Base-by-base conservation (phyloP, 805 yeast species). In the Candida patagonica region DNA sequence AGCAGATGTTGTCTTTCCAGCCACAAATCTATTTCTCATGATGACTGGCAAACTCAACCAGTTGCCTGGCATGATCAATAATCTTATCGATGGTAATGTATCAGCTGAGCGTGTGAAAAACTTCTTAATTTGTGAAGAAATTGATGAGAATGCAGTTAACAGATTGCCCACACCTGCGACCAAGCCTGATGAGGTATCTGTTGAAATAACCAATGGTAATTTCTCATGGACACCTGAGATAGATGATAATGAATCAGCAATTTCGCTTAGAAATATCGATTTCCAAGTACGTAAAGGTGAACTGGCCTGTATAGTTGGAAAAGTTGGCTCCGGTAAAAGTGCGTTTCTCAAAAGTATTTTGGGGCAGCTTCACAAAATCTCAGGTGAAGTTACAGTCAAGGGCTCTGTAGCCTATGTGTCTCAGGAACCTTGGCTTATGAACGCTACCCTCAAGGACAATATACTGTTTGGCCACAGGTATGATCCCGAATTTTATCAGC, bases 391-490 rank as follows among this genome's bases (percentile, higher is more conserved):
- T 7, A 65, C 65, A 12, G 67, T 78, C 10, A 78, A 71, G 52
- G 95, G 95, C 35, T 65, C 71, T 30, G 63, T 82, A 33, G 94
- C 95, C 0, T 86, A 85, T 57, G 92, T 81, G 29, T 76, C 94
- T 2, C 97, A 88, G 62, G 38, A 82, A 31, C 85, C 96, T 2
- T 88, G 96, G 96, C 82, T 88, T 42, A 79, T 85, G 78, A 88
- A 88, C 57, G 94, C 89, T 31, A 69, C 92, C 1, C 80, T 88
- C 6, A 80, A 75, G 51, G 96, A 92, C 23, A 92, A 92, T 56
- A 84, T 92, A 54, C 39, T 87, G 39, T 92, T 92, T 62, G 98
- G 98, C 16, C 85, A 80, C 55, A 78, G 71, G 51, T 84, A 66
- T 56, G 96, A 92, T 53, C 73, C 80, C 9, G 80, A 70, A 2